Conservation (phyloP, 2,329 filamentous ascomycete species). For the Alternaria hordeiaustralica region DNA sequence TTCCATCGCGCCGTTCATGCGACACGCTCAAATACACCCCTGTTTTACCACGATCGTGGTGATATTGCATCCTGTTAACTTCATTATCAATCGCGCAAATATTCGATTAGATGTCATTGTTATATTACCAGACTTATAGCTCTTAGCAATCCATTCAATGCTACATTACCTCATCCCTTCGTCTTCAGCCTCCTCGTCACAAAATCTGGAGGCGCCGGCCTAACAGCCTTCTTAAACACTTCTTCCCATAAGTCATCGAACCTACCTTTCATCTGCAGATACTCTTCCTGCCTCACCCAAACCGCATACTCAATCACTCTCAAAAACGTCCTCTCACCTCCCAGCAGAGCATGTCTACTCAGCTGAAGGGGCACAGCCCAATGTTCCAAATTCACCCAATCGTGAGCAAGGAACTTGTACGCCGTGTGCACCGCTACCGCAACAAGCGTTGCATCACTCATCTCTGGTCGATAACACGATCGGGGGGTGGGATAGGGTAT, state of each 20-base stretch:
- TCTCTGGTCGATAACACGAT: background rate
- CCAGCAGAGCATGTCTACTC: background rate
- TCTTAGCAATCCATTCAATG: background rate
- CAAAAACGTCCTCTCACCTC: background rate
- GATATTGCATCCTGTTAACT: background rate
- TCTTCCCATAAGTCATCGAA: background rate
- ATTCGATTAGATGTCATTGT: slow-evolving; percentile 22
- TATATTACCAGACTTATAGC: background rate
- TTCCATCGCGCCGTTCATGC: background rate
- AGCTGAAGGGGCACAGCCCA: background rate
- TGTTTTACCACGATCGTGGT: background rate
- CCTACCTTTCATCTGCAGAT: background rate
- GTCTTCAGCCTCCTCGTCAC: background rate
- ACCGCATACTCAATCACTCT: background rate
- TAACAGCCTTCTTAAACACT: background rate
- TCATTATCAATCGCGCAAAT: background rate
- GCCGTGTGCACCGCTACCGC: background rate
- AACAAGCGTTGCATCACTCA: background rate
- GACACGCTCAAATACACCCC: background rate
- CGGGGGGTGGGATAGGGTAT: background rate
- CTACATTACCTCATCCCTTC: background rate
- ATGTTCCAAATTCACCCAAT: background rate
- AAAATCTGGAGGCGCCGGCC: background rate
- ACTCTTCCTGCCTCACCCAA: background rate
- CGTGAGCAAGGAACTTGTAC: background rate